phyloP scores from a whole-genome alignment of 768 basidiomycete species.

The Lactarius hengduanensis region DNA sequence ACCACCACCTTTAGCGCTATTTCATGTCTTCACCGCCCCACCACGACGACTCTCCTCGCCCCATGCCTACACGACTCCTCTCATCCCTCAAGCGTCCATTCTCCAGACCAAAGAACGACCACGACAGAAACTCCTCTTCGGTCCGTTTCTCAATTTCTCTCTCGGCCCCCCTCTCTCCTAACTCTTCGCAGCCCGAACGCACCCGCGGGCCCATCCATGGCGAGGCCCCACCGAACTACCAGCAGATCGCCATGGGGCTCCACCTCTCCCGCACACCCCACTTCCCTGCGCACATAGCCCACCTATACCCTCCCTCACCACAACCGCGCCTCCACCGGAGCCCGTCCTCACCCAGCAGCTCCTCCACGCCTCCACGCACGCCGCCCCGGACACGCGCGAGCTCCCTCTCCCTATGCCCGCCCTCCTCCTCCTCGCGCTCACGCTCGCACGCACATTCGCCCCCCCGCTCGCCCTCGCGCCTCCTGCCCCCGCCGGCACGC shows the following conservation, averaged over 20 bases:
- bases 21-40: slow-evolving; percentile 9
- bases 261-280: slow-evolving; percentile 77
- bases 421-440: background rate
- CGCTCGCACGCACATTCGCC: slow-evolving; percentile 1
- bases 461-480: slow-evolving; percentile 23
- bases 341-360: slow-evolving; percentile 23
- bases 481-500: slow-evolving; percentile 57
- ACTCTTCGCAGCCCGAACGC: slow-evolving; percentile 31
- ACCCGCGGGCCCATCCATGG: slow-evolving; percentile 42
- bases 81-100: slow-evolving; percentile 21
- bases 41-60: slow-evolving; percentile 5
- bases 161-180: background rate
- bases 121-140: slow-evolving; percentile 2
- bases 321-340: slow-evolving; percentile 10
- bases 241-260: slow-evolving; percentile 80
- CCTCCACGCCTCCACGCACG: slow-evolving; percentile 31
- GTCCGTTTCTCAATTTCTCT: slow-evolving; percentile 3
- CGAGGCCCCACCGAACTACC: slow-evolving; percentile 56
- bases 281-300: slow-evolving; percentile 43
- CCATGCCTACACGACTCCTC: slow-evolving; percentile 18
- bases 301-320: slow-evolving; percentile 12
- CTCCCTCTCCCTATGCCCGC: slow-evolving; percentile 15
- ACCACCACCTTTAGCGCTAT: background rate
- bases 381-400: slow-evolving; percentile 24
- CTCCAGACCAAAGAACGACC: slow-evolving; percentile 13